Evolutionary conservation across 768 basidiomycete species (phyloP), one percentile per base, ranked within the genome.

Genomic region (Zangia roseola): DNA sequence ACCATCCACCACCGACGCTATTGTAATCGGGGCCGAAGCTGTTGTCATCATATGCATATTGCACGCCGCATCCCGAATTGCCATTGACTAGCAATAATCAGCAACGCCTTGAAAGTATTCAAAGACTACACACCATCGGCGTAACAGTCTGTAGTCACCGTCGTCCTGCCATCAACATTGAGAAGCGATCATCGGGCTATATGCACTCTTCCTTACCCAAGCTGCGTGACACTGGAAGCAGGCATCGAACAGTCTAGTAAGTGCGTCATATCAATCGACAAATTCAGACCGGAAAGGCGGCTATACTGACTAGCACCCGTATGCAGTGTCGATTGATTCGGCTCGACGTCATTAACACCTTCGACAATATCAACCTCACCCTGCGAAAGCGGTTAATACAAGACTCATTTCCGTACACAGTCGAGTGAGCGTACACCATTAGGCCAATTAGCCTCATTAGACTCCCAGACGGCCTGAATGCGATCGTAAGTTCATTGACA

Each of bases 311-410:
- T 69, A 10, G 78, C 54, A 46, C 68, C 69, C 5, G 83, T 84
- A 61, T 86, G 85, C 33, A 86, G 68, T 0, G 82, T 78, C 2
- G 72, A 70, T 49, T 73, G 69, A 56, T 83, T 80, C 3, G 78
- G 74, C 13, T 65, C 65, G 45, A 75, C 68, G 56, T 82, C 69
- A 56, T 85, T 84, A 13, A 84, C 81, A 36, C 70, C 65, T 41
- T 67, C 65, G 7, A 67, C 54, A 8, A 69, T 67, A 38, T 69
- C 65, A 6, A 69, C 40, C 31, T 67, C 65, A 17, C 67, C 65
- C 65, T 67, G 26, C 6, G 42, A 41, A 50, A 31, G 6, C 39
- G 3, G 33, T 65, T 28, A 45, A 49, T 33, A 0, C 3, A 21
- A 23, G 4, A n/a, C 4, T 1, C 7, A 31, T 16, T 33, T n/a